Evolutionary conservation across 371 early-diverging fungal genomes (phyloP), one percentile per base, ranked within the genome.

Genomic region (Mucor piriformis): DNA sequence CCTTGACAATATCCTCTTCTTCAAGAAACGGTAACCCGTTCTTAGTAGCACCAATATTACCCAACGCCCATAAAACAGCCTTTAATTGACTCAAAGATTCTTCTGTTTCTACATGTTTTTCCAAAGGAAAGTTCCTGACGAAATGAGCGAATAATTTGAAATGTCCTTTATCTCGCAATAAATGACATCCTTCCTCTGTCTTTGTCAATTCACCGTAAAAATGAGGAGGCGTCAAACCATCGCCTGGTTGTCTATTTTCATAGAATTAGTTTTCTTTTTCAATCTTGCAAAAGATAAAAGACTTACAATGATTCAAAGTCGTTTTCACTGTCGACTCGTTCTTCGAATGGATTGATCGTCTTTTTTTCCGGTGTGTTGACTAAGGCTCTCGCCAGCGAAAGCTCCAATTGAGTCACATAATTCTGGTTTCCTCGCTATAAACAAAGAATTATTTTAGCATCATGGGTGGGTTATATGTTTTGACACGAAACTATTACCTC

Each of bases 131-230:
- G 6, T 76, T 73, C 0, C 87, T 77, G n/a, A 92, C 76, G 61
- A 64, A 83, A 4, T 84, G 69, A 3, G 83, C 85, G 67, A 92
- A 88, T 13, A 77, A 58, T 7, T 69, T 63, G 50, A 93, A 88
- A 61, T 93, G 92, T 0, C 88, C 91, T 32, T 79, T 84, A 38
- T 78, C 74, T 32, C 81, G 66, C 18, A 95, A 66, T 10, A 89
- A 63, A 11, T 74, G 73, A 56, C 90, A 88, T 3, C 95, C 94
- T 73, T 90, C 89, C 18, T 76, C 78, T 0, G 95, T 93, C 64
- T 90, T 86, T 6, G 92, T 83, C 13, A 95, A 62, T 61, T 92
- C 89, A 13, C 93, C 93, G 60, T 90, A 93, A 60, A 95, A 91
- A 63, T 95, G 95, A 6, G 90, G 86, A 1, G 86, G 87, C 3